phyloP scores from a whole-genome alignment of 179 eudicot genomes.

The Drosera spatulata region DNA sequence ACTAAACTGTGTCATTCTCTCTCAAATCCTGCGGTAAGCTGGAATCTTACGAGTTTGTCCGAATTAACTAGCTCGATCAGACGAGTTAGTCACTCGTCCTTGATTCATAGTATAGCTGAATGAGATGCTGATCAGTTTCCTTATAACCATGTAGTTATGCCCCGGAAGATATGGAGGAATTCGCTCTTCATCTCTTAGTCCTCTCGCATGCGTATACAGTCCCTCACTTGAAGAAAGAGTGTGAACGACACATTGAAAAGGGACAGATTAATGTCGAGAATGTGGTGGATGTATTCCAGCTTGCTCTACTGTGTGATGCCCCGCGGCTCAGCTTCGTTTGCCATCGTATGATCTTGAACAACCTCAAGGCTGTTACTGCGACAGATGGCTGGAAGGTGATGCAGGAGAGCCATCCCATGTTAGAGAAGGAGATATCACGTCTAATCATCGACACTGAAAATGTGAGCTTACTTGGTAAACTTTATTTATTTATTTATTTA shows the following conservation, averaged over 20 bases:
- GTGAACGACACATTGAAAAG: slow-evolving; percentile 45
- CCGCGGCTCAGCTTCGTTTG: slow-evolving; percentile 74
- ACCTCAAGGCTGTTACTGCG: slow-evolving; percentile 42
- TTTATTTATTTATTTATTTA: background rate
- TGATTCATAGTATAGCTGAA: background rate
- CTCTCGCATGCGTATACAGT: slow-evolving; percentile 70
- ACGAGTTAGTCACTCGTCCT: too few species aligned
- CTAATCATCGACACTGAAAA: slow-evolving; percentile 33
- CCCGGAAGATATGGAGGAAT: slow-evolving; percentile 48
- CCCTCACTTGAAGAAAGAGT: slow-evolving; percentile 61
- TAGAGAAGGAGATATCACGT: slow-evolving; percentile 42
- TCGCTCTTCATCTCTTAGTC: slow-evolving; percentile 47
- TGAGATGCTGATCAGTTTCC: background rate
- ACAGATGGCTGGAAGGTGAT: slow-evolving; percentile 75
- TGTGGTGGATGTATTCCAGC: slow-evolving; percentile 65
- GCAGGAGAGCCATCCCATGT: slow-evolving; percentile 63
- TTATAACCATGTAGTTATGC: slow-evolving; percentile 38
- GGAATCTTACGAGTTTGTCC: too few species aligned
- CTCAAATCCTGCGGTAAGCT: too few species aligned
- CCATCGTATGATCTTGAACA: slow-evolving; percentile 52
- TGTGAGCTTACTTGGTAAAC: slow-evolving; percentile 24
- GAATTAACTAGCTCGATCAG: too few species aligned
- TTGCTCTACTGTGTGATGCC: slow-evolving; percentile 77
- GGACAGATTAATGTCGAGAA: slow-evolving; percentile 52
- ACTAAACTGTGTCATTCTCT: too few species aligned